These are phyloP conservation scores for Dryas alaskensis DNA, from an alignment of 306 rosid genomes.

Conservation along the genomic window DNA sequence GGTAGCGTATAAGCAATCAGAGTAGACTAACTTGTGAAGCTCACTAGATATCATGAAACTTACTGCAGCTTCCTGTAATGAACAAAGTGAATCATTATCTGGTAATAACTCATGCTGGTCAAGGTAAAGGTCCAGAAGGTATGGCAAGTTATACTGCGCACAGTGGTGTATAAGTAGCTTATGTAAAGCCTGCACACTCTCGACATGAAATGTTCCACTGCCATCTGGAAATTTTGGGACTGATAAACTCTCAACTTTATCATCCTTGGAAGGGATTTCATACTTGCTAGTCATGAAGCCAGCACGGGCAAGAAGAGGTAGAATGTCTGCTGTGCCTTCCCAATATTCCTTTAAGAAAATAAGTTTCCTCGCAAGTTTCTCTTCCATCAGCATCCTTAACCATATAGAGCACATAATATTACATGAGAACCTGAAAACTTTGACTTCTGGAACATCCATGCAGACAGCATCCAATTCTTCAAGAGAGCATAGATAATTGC, in stretches of 20 bases:
- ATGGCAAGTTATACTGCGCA: slow-evolving; percentile 66
- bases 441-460: slow-evolving; percentile 63
- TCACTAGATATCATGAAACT: slow-evolving; percentile 46
- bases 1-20: slow-evolving; percentile 26
- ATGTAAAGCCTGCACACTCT: slow-evolving; percentile 61
- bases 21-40: slow-evolving; percentile 25
- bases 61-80: slow-evolving; percentile 80
- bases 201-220: slow-evolving; percentile 26
- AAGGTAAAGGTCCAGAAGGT: slow-evolving; percentile 87
- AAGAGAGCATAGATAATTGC: slow-evolving; percentile 59
- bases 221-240: slow-evolving; percentile 29
- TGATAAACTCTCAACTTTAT: slow-evolving; percentile 43
- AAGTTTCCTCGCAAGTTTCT: slow-evolving; percentile 69
- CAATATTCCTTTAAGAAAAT: slow-evolving; percentile 83
- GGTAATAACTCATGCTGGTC: slow-evolving; percentile 60
- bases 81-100: slow-evolving; percentile 56
- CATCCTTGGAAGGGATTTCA: slow-evolving; percentile 37
- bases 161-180: slow-evolving; percentile 68
- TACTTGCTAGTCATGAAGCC: slow-evolving; percentile 57
- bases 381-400: slow-evolving; percentile 74
- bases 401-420: slow-evolving; percentile 58
- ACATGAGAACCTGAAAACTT: slow-evolving; percentile 58
- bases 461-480: slow-evolving; percentile 83
- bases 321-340: slow-evolving; percentile 77
- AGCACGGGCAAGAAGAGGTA: slow-evolving; percentile 69